These are phyloP conservation scores for Pezicula radicicola DNA, from an alignment of 2,329 filamentous ascomycete species.

Conservation along the genomic window DNA sequence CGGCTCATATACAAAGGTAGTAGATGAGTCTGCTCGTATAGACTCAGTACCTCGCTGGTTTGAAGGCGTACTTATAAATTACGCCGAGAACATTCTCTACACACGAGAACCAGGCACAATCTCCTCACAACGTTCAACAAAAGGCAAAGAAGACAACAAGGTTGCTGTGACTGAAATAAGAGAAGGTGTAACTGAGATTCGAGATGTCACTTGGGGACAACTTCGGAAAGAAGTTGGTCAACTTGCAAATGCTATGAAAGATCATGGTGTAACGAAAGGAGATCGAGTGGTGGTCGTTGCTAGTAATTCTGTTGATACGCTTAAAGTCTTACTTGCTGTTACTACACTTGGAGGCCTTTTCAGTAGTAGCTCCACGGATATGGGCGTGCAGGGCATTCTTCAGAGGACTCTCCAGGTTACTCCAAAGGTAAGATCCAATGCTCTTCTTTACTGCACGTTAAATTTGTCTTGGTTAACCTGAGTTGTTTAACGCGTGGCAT, in stretches of 20 bases:
- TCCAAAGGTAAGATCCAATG: constrained; percentile 50
- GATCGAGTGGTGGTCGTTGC: constrained; percentile 75
- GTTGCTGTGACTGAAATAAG: constrained; percentile 71
- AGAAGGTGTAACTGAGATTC: constrained; percentile 57
- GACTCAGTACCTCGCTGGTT: constrained; percentile 76
- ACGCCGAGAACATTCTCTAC: constrained; percentile 77
- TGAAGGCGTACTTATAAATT: constrained; percentile 69
- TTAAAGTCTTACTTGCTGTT: constrained; percentile 67
- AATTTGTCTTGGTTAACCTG: no score
- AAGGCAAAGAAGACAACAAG: constrained; percentile 67
- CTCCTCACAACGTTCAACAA: constrained; percentile 44
- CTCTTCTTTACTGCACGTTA: neutral
- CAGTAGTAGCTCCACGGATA: constrained; percentile 75
- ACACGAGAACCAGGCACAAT: constrained; percentile 39
- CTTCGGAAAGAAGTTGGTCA: constrained; percentile 56
- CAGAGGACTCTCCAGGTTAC: constrained; percentile 73
- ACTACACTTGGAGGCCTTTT: constrained; percentile 73
- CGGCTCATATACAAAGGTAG: constrained; percentile 54
- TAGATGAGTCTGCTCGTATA: constrained; percentile 69
- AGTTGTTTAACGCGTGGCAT: neutral
- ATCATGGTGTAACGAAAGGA: constrained; percentile 63
- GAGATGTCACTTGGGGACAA: constrained; percentile 64
- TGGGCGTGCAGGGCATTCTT: constrained; percentile 75
- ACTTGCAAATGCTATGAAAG: constrained; percentile 64
- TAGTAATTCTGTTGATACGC: constrained; percentile 71